Conservation (phyloP, 192 early-diverging fungal species). For the Backusella liffmaniae region DNA sequence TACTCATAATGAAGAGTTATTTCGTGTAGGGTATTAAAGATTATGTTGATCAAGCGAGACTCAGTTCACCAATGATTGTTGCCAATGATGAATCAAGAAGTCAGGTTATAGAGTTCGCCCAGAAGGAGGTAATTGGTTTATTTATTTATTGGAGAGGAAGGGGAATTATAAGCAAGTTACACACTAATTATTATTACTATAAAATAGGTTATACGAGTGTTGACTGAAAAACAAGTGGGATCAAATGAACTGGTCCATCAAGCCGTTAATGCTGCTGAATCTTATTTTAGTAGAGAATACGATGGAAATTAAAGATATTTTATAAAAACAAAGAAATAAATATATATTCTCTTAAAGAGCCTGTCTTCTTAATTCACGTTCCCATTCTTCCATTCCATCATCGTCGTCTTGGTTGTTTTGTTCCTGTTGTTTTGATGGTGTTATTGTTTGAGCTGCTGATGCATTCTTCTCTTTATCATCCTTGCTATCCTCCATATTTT, state of each 20-base stretch:
- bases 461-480: background rate
- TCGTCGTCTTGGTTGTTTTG: background rate
- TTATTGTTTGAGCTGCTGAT: background rate
- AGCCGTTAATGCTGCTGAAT: conserved; percentile 4
- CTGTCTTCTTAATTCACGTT: conserved; percentile 29
- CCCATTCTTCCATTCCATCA: conserved; percentile 41
- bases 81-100: conserved; percentile 6
- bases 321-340: no score
- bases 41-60: background rate
- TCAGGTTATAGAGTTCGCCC: background rate
- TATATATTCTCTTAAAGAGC: conserved; percentile 7
- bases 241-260: background rate
- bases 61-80: background rate
- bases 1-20: background rate
- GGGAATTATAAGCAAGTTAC: background rate
- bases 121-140: background rate
- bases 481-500: background rate
- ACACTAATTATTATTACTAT: background rate
- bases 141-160: background rate
- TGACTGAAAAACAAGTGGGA: background rate
- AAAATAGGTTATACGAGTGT: background rate
- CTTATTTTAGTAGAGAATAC: conserved; percentile 28
- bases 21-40: conserved; percentile 11
- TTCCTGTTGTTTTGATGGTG: background rate
- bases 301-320: background rate